Percentiles rank a stretch among this genome's conserved stretches.
These are phyloP conservation scores for Gyrodon lividus DNA, from an alignment of 768 basidiomycete species.

Conservation along the genomic window DNA sequence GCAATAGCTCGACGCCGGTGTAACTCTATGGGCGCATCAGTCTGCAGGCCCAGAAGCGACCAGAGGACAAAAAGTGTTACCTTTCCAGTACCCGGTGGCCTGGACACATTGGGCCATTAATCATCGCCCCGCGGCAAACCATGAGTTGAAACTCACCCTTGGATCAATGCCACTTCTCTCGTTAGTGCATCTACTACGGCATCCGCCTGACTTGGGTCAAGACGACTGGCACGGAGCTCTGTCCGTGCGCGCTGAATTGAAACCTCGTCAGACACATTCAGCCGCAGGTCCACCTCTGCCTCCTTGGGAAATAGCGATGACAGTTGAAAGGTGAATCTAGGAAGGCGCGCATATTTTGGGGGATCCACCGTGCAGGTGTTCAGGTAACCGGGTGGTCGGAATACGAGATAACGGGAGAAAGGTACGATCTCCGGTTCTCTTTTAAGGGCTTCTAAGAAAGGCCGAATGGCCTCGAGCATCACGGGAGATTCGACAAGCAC, in stretches of 20 bases:
- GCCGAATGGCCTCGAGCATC: slow-evolving; percentile 66
- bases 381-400: slow-evolving; percentile 39
- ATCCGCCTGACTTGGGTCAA: slow-evolving; percentile 72
- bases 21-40: slow-evolving; percentile 45
- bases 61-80: slow-evolving; percentile 28
- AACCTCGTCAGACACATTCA: slow-evolving; percentile 39
- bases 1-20: slow-evolving; percentile 67
- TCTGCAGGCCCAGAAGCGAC: neutral
- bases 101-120: slow-evolving; percentile 21
- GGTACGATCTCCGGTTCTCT: slow-evolving; percentile 57
- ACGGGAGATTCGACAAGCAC: slow-evolving; percentile 61
- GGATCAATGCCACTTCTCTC: slow-evolving; percentile 63
- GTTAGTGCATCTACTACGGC: slow-evolving; percentile 62
- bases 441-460: slow-evolving; percentile 63
- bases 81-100: slow-evolving; percentile 81
- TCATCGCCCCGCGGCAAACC: neutral
- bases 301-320: slow-evolving; percentile 48
- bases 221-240: slow-evolving; percentile 48
- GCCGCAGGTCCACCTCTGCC: slow-evolving; percentile 39
- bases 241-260: slow-evolving; percentile 50
- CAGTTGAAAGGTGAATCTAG: slow-evolving; percentile 57
- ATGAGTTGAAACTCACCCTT: slow-evolving; percentile 49
- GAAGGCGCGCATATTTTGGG: slow-evolving; percentile 53
- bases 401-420: slow-evolving; percentile 51
- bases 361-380: slow-evolving; percentile 39